These are phyloP conservation scores for Neofusicoccum cordaticola DNA, from an alignment of 2,329 filamentous ascomycete genomes.

Conservation along the genomic window DNA sequence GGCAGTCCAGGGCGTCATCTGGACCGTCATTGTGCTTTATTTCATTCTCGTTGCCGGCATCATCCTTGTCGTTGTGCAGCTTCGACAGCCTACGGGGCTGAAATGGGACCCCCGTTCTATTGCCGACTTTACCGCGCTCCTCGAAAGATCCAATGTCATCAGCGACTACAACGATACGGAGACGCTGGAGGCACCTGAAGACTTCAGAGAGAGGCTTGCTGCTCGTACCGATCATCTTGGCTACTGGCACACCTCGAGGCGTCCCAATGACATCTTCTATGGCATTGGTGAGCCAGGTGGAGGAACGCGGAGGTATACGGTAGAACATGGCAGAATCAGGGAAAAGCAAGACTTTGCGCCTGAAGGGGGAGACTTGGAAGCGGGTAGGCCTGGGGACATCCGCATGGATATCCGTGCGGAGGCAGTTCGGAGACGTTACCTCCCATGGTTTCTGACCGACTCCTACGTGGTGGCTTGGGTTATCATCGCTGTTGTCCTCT, in stretches of 20 bases:
- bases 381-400: slow-evolving; percentile 37
- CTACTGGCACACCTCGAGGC: slow-evolving; percentile 74
- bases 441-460: slow-evolving; percentile 74
- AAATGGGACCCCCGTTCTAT: slow-evolving; percentile 82
- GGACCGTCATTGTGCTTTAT: slow-evolving; percentile 75
- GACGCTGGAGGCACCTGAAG: slow-evolving; percentile 51
- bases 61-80: slow-evolving; percentile 57
- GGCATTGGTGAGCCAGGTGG: slow-evolving; percentile 67
- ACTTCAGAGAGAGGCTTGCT: slow-evolving; percentile 55
- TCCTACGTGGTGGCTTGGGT: slow-evolving; percentile 64
- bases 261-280: slow-evolving; percentile 69
- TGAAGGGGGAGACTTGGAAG: slow-evolving; percentile 34
- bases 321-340: slow-evolving; percentile 46
- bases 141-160: slow-evolving; percentile 77
- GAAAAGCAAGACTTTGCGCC: slow-evolving; percentile 35
- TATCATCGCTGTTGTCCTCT: slow-evolving; percentile 37
- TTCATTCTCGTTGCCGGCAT: slow-evolving; percentile 60
- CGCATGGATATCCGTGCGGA: slow-evolving; percentile 53
- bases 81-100: slow-evolving; percentile 67
- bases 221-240: slow-evolving; percentile 71
- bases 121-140: slow-evolving; percentile 74
- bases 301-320: slow-evolving; percentile 50
- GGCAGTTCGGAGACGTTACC: slow-evolving; percentile 61
- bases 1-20: slow-evolving; percentile 72
- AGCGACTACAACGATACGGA: slow-evolving; percentile 70